Evolutionary conservation across 2,329 filamentous ascomycete genomes (phyloP), one percentile per base, ranked within the genome.

Genomic region (Diaporthe batatas): DNA sequence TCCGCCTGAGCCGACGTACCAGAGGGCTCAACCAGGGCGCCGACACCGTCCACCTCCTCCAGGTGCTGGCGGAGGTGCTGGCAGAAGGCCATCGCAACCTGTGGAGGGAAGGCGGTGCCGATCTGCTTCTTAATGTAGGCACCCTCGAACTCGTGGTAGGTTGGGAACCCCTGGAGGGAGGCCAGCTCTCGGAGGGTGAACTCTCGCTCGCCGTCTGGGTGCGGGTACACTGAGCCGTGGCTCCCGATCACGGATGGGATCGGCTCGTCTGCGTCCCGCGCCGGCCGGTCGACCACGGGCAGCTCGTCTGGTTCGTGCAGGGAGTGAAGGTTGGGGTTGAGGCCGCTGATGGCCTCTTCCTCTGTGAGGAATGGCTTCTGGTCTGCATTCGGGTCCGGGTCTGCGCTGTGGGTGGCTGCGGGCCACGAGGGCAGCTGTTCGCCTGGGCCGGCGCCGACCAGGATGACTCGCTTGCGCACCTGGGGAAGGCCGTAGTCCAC

Each of bases 61-160:
- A 90, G 77, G 81, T 84, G 87, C 10, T 78, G 74, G 21, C 84
- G 80, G 7, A 90, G 76, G 62, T 89, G 86, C 21, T 79, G 77
- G 73, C 86, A 90, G 0, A 90, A 77, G 0, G 85, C 81, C 32
- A 81, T 81, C 1, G 89, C 89, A 0, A 87, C 86, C 25, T 82
- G 83, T 0, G 93, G 89, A 0, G 94, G 92, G n/a, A 96, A 94
- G 0, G 93, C 93, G 77, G 96, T 96, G 0, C 93, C 94, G 75
- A 96, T 93, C 79, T 95, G 93, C 74, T 84, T 87, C 75, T 87
- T 87, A 16, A 89, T 82, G 11, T 32, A 51, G 18, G 39, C 25
- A 0, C 82, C 82, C 0, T 82, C 73, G 77, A 96, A 96, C 0
- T 80, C 79, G 78, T 94, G 92, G 1, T 83, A 79, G 0, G 82